These are phyloP conservation scores for Saccharomycopsis sp. DNA, from an alignment of 805 yeast genomes.

Conservation along the genomic window DNA sequence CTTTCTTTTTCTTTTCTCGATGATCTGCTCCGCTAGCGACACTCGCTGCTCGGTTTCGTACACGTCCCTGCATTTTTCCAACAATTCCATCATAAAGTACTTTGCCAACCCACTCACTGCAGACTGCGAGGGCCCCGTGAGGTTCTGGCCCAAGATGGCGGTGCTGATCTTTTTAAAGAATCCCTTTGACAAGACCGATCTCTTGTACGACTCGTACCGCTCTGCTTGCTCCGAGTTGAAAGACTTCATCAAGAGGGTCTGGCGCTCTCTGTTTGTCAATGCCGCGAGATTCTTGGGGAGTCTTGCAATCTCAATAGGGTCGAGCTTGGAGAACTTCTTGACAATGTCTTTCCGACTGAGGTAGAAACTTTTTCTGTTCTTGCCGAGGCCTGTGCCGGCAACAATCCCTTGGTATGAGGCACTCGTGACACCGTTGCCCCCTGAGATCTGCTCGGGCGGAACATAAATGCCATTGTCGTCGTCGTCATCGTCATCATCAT, in stretches of 20 bases:
- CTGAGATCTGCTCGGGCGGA: too few relatives aligned
- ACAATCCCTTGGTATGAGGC: too few relatives aligned
- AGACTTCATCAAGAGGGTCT: constrained; percentile 18
- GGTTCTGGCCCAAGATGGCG: constrained; percentile 14
- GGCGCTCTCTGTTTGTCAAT: constrained; percentile 17
- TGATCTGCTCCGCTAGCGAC: constrained; percentile 8
- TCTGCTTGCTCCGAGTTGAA: constrained; percentile 12
- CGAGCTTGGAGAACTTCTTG: not conserved
- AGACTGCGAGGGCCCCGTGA: constrained; percentile 12
- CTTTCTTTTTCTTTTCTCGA: constrained; percentile 8
- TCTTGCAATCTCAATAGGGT: constrained; percentile 4
- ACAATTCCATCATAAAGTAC: constrained; percentile 18
- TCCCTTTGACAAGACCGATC: constrained; percentile 13
- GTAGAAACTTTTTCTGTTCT: constrained; percentile 1
- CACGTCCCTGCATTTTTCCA: constrained; percentile 20
- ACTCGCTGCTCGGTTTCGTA: constrained; percentile 16
- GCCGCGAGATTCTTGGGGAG: constrained; percentile 12
- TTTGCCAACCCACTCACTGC: constrained; percentile 20
- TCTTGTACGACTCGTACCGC: constrained; percentile 19
- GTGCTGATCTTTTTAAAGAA: constrained; percentile 18
- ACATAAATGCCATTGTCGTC: too few relatives aligned
- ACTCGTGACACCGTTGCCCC: too few relatives aligned
- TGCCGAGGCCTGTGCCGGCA: not conserved
- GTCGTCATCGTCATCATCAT: too few relatives aligned
- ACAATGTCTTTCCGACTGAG: too few relatives aligned